phyloP scores from a whole-genome alignment of 345 rosid species.

The Zanthoxylum bungeanum region DNA sequence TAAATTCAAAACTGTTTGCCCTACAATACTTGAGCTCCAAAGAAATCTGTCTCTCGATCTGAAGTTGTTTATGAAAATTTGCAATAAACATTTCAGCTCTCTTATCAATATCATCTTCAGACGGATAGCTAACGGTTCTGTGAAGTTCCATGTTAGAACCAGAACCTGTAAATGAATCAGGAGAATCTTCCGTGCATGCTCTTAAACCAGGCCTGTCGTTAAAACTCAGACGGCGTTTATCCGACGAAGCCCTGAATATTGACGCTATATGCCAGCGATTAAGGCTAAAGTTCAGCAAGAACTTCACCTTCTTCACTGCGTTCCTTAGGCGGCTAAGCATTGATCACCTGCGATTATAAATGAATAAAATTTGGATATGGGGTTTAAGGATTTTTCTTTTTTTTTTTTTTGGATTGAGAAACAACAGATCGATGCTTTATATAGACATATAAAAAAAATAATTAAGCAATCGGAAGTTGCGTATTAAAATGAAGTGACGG shows the following conservation, averaged over 20 bases:
- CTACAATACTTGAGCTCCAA: conserved; percentile 50
- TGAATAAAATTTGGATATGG: too few species aligned
- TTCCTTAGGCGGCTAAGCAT: conserved; percentile 54
- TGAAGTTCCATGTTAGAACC: conserved; percentile 20
- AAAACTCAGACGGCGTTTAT: conserved; percentile 49
- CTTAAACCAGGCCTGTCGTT: conserved; percentile 55
- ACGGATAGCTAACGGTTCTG: conserved; percentile 49
- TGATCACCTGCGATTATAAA: too few species aligned
- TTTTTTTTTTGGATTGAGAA: neutral
- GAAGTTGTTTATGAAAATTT: conserved; percentile 72
- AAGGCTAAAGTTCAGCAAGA: conserved; percentile 45
- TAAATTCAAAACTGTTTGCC: conserved; percentile 34
- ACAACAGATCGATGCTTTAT: neutral
- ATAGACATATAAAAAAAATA: too few species aligned
- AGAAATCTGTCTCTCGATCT: conserved; percentile 81
- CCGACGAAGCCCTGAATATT: conserved; percentile 34
- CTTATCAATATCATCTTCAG: conserved; percentile 66
- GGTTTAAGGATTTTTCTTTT: neutral
- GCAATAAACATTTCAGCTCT: conserved; percentile 75
- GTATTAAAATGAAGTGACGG: conserved; percentile 1
- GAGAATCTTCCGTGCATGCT: conserved; percentile 26
- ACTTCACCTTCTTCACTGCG: conserved; percentile 67
- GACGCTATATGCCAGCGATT: conserved; percentile 52
- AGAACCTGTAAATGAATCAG: conserved; percentile 22
- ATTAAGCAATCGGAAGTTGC: conserved; percentile 5